Conservation (phyloP, 495 filamentous ascomycete species). For the Lasiosphaeriaceae sp. region DNA sequence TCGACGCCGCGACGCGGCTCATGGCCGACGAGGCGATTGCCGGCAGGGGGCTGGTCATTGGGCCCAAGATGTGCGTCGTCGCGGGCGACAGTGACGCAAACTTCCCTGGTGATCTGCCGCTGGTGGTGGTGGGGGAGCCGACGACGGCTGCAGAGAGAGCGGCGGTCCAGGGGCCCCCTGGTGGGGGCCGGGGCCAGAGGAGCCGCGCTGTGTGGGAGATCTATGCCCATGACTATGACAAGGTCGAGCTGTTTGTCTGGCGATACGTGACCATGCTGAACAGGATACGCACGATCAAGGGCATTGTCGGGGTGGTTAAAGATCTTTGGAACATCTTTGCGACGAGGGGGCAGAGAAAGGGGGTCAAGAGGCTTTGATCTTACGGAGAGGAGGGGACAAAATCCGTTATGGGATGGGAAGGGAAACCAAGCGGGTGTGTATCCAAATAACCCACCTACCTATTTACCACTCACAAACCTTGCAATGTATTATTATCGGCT, state of each 20-base stretch:
- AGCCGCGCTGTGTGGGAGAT: slow-evolving; percentile 46
- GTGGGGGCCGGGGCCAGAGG: neutral
- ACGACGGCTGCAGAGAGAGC: neutral
- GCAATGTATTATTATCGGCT: no score
- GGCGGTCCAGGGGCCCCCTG: no score
- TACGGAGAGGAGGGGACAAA: no score
- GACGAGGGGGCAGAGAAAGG: no score
- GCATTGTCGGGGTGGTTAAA: slow-evolving; percentile 45
- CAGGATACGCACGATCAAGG: slow-evolving; percentile 36
- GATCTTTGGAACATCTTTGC: slow-evolving; percentile 39
- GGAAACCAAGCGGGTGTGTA: no score
- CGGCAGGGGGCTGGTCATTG: slow-evolving; percentile 50
- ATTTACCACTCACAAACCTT: no score
- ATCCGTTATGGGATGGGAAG: no score
- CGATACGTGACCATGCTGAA: slow-evolving; percentile 48
- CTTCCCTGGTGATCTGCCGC: neutral
- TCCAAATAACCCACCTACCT: no score
- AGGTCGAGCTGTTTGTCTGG: slow-evolving; percentile 47
- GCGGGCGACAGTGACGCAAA: slow-evolving; percentile 8
- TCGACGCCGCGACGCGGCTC: slow-evolving; percentile 33
- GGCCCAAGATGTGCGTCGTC: slow-evolving; percentile 45
- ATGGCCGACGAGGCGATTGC: slow-evolving; percentile 47
- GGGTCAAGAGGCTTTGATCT: no score
- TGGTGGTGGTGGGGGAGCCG: neutral
- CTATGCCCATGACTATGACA: slow-evolving; percentile 55